These are phyloP conservation scores for Melianthus villosus DNA, from an alignment of 441 rosid genomes.

Conservation along the genomic window DNA sequence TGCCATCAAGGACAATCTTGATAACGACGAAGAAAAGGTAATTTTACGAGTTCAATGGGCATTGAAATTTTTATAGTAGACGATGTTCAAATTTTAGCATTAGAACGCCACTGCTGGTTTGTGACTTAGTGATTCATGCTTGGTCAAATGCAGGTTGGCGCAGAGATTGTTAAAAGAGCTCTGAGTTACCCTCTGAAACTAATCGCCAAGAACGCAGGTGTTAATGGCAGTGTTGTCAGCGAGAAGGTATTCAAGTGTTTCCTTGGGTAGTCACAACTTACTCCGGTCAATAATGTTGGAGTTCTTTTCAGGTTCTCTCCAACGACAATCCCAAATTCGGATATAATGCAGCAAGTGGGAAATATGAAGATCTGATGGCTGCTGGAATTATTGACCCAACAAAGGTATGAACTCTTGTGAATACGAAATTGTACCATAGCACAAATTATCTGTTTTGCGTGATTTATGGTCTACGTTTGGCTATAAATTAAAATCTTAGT, in stretches of 20 bases:
- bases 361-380: slow-evolving; percentile 89
- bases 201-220: slow-evolving; percentile 91
- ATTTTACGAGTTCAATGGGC: too few relatives aligned
- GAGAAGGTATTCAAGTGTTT: slow-evolving; percentile 1
- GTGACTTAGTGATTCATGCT: too few relatives aligned
- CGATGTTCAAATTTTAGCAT: too few relatives aligned
- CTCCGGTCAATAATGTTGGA: too few relatives aligned
- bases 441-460: too few relatives aligned
- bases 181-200: slow-evolving; percentile 69
- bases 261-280: too few relatives aligned
- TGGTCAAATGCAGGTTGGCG: slow-evolving; percentile 93
- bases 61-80: too few relatives aligned
- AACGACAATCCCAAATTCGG: slow-evolving; percentile 44
- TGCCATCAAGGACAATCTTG: slow-evolving; percentile 44
- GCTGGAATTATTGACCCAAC: slow-evolving; percentile 94
- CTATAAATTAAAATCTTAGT: too few relatives aligned
- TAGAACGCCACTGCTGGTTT: too few relatives aligned
- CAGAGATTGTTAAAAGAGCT: slow-evolving; percentile 77
- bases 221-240: slow-evolving; percentile 17
- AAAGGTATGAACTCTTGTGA: too few relatives aligned
- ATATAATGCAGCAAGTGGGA: slow-evolving; percentile 90
- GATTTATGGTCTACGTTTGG: too few relatives aligned
- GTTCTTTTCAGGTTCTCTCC: slow-evolving; percentile 42
- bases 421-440: too few relatives aligned
- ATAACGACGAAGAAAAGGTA: slow-evolving; percentile 80